Percentiles rank a stretch among this genome's conserved stretches.
These are phyloP conservation scores for Neurospora sp. DNA, from an alignment of 2,329 filamentous ascomycete genomes.

Conservation along the genomic window DNA sequence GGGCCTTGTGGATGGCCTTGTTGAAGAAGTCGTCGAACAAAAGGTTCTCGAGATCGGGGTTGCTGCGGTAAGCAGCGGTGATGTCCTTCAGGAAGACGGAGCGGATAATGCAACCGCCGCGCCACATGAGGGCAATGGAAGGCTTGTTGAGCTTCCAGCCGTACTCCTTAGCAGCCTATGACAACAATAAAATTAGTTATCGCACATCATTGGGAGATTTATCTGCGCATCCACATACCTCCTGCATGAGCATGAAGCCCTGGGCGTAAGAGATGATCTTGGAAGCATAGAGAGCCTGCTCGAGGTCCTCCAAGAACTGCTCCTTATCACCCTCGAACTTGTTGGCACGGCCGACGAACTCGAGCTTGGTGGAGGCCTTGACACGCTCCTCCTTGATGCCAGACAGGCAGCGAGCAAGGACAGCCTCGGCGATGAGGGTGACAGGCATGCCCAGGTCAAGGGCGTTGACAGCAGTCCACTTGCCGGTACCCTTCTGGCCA, in stretches of 20 bases:
- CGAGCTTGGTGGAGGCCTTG: slow-evolving; percentile 69
- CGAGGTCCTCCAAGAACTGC: slow-evolving; percentile 91
- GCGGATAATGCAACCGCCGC: slow-evolving; percentile 98
- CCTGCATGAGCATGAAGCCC: slow-evolving; percentile 99
- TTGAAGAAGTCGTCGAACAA: slow-evolving; percentile 99
- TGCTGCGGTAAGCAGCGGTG: slow-evolving; percentile 87
- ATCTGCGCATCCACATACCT: slow-evolving; percentile 47
- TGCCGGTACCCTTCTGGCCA: slow-evolving; percentile 98
- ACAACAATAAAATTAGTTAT: slow-evolving; percentile 16
- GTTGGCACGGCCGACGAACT: slow-evolving; percentile 61
- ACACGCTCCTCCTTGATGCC: slow-evolving; percentile 88
- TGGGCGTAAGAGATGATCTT: slow-evolving; percentile 99
- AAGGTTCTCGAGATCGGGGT: slow-evolving; percentile 94
- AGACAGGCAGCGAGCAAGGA: slow-evolving; percentile 89
- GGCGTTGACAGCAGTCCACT: slow-evolving; percentile 99
- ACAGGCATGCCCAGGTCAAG: slow-evolving; percentile 98
- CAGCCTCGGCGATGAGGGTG: slow-evolving; percentile 93
- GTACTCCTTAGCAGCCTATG: slow-evolving; percentile 87
- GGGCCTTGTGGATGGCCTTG: slow-evolving; percentile 94
- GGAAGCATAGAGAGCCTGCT: slow-evolving; percentile 97
- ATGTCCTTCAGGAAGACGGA: slow-evolving; percentile 99
- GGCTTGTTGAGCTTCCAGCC: slow-evolving; percentile 99
- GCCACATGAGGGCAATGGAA: slow-evolving; percentile 99
- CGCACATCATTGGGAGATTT: not conserved
- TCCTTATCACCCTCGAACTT: slow-evolving; percentile 85